A percentile compares a stretch with the other conserved stretches of the same genome.
phyloP scores from a whole-genome alignment of 2,329 filamentous ascomycete species.

The Emydomyces testavorans region DNA sequence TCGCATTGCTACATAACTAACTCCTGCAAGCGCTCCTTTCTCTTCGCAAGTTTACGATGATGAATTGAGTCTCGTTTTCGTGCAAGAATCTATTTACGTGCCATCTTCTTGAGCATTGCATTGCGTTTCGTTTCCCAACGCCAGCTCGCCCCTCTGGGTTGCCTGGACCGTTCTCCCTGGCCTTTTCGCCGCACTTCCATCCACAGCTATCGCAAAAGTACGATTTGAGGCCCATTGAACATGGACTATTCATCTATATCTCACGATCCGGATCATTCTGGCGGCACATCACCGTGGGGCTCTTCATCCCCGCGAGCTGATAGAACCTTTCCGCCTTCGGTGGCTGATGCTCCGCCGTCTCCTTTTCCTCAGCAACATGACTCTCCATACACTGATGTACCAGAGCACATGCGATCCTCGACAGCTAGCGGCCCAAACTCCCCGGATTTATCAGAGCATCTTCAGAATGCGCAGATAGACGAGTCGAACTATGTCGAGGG shows the following conservation, averaged over 20 bases:
- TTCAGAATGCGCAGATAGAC: slow-evolving; percentile 32
- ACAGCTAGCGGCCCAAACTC: slow-evolving; percentile 25
- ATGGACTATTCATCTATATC: slow-evolving; percentile 58
- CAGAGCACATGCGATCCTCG: slow-evolving; percentile 16
- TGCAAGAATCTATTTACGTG: too few relatives aligned
- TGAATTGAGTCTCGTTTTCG: too few relatives aligned
- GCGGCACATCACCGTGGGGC: slow-evolving; percentile 52
- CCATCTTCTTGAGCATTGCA: too few relatives aligned
- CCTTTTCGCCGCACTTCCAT: background rate
- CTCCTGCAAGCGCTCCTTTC: too few relatives aligned
- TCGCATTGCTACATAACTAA: too few relatives aligned
- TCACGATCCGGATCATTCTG: slow-evolving; percentile 47
- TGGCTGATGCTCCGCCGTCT: slow-evolving; percentile 32
- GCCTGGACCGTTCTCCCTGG: background rate
- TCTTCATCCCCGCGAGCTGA: slow-evolving; percentile 46
- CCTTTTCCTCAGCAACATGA: slow-evolving; percentile 31
- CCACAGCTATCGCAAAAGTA: background rate
- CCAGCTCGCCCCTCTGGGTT: background rate
- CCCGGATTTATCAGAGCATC: slow-evolving; percentile 34
- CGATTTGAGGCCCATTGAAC: background rate
- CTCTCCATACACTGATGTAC: slow-evolving; percentile 22
- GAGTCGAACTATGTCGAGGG: slow-evolving; percentile 33
- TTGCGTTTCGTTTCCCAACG: too few relatives aligned
- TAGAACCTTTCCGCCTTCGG: slow-evolving; percentile 31
- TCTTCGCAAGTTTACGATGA: too few relatives aligned